These are phyloP conservation scores for Aspergillus awamori DNA, from an alignment of 2,329 filamentous ascomycete genomes.

Conservation along the genomic window DNA sequence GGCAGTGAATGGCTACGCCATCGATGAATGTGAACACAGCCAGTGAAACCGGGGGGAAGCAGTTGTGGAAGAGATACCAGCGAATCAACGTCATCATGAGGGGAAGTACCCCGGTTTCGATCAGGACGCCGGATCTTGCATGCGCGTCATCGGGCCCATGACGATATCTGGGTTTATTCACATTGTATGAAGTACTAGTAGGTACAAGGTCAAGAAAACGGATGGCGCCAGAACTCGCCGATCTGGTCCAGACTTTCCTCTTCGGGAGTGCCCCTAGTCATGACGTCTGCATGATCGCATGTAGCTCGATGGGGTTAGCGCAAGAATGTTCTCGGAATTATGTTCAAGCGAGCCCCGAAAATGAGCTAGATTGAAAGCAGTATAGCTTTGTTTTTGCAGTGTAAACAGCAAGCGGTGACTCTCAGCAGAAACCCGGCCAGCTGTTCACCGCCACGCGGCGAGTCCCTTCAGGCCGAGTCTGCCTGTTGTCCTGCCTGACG, in stretches of 20 bases:
- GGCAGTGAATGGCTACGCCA: not conserved
- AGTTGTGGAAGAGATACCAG: slow-evolving; percentile 5
- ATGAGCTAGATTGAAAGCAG: not conserved
- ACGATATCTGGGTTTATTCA: no score
- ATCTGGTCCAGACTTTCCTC: not conserved
- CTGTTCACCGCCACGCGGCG: slow-evolving; percentile 23
- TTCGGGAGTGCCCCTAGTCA: not conserved
- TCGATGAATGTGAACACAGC: not conserved
- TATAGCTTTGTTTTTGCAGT: not conserved
- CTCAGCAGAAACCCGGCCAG: slow-evolving; percentile 8
- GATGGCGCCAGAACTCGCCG: not conserved
- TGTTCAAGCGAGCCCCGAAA: not conserved
- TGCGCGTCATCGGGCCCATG: slow-evolving; percentile 1
- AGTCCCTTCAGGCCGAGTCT: slow-evolving; percentile 16
- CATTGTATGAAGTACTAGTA: no score
- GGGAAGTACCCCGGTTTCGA: not conserved
- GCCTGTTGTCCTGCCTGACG: slow-evolving; percentile 1
- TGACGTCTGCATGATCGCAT: slow-evolving; percentile 7
- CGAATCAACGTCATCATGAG: slow-evolving; percentile 14
- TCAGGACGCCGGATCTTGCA: not conserved
- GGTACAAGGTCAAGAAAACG: not conserved
- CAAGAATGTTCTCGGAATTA: not conserved
- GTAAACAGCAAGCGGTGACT: slow-evolving; percentile 15
- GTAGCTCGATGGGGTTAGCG: not conserved
- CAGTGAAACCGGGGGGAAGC: not conserved